Percentiles rank a stretch among this genome's conserved stretches.
Evolutionary conservation across 2,329 filamentous ascomycete species (phyloP).

Genomic region (Fusarium bulbicola): DNA sequence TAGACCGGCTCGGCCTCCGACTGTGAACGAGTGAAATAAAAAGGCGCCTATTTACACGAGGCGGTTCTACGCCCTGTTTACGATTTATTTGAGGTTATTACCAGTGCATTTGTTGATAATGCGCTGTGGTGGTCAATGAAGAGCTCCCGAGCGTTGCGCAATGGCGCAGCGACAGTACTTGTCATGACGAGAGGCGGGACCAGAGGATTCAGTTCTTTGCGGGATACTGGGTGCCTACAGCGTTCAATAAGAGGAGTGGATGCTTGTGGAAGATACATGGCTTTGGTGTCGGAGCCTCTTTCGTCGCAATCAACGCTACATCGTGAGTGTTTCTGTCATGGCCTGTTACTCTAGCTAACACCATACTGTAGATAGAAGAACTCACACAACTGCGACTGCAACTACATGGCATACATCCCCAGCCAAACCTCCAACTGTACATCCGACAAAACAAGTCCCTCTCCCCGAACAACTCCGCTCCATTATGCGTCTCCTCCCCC

Average conservation of each 20-base stretch:
- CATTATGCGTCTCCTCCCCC: conserved; percentile 63
- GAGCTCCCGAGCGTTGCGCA: conserved; percentile 34
- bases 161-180: conserved; percentile 30
- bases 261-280: neutral
- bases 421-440: conserved; percentile 47
- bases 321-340: conserved; percentile 20
- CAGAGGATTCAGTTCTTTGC: conserved; percentile 32
- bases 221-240: neutral
- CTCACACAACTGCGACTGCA: conserved; percentile 25
- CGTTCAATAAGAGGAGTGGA: neutral
- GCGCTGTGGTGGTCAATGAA: conserved; percentile 37
- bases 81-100: neutral
- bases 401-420: conserved; percentile 45
- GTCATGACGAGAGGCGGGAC: conserved; percentile 20
- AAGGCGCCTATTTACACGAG: neutral
- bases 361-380: conserved; percentile 20
- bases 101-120: conserved; percentile 16
- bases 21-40: conserved; percentile 9
- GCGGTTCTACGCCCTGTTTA: neutral
- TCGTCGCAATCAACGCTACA: conserved; percentile 1
- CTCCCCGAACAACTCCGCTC: conserved; percentile 60
- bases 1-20: conserved; percentile 9
- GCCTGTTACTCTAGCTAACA: conserved; percentile 8
- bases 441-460: conserved; percentile 45
- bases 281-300: neutral